Percentiles rank a stretch among this genome's conserved stretches.
Evolutionary conservation across 169 alveolate genomes (phyloP).

Genomic region (Eimeria maxima): DNA sequence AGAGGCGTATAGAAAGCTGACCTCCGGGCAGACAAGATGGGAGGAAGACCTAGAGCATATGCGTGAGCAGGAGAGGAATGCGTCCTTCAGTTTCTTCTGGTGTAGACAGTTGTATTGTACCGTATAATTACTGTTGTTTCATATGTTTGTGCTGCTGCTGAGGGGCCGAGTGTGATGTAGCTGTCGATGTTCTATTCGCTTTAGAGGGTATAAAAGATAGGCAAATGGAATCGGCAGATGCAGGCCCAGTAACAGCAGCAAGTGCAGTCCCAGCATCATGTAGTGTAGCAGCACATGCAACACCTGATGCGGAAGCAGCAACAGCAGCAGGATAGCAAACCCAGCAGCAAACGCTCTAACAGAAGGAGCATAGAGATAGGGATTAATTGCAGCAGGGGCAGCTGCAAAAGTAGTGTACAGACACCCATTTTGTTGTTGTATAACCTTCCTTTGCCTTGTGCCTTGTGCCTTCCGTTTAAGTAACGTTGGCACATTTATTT

Average conservation of each 20-base stretch:
- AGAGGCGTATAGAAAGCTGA: slow-evolving; percentile 5
- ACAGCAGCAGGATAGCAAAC: neutral
- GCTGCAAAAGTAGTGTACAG: neutral
- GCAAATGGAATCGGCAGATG: neutral
- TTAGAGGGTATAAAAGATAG: too few relatives aligned
- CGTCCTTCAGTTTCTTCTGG: too few relatives aligned
- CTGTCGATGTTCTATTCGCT: neutral
- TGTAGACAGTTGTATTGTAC: neutral
- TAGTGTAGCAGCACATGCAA: neutral
- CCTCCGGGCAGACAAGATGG: neutral
- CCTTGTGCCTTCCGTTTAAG: too few relatives aligned
- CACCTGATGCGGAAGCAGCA: neutral
- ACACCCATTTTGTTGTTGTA: too few relatives aligned
- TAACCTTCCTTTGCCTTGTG: too few relatives aligned
- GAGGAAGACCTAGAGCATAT: neutral
- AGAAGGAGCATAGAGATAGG: too few relatives aligned
- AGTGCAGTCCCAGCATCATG: neutral
- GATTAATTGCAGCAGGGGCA: neutral
- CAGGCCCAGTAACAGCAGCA: neutral
- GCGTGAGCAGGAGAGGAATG: neutral
- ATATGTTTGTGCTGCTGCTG: neutral
- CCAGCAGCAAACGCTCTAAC: neutral
- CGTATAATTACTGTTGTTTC: neutral
- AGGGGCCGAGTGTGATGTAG: neutral
- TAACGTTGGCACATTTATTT: too few relatives aligned